A percentile compares a stretch with the other conserved stretches of the same genome.
Conservation (phyloP, 2,329 filamentous ascomycete species). For the Ceratocystis colombiana region DNA sequence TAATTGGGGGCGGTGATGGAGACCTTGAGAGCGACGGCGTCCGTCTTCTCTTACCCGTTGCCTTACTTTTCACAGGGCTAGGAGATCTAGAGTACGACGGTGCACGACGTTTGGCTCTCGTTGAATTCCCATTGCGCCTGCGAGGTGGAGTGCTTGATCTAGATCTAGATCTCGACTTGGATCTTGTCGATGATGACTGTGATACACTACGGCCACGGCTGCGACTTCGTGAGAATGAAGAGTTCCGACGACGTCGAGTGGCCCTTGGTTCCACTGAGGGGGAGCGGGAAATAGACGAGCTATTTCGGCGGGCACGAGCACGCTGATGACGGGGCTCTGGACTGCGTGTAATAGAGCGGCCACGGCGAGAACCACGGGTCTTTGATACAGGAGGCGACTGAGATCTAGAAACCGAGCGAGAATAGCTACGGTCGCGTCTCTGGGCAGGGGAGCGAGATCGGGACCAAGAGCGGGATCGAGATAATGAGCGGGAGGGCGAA, state of each 20-base stretch:
- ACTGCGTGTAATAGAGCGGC: conserved; percentile 31
- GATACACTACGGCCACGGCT: conserved; percentile 22
- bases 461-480: conserved; percentile 31
- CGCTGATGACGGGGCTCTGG: conserved; percentile 26
- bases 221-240: conserved; percentile 26
- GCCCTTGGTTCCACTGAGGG: conserved; percentile 22
- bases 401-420: conserved; percentile 19
- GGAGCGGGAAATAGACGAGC: conserved; percentile 18
- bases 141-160: conserved; percentile 28
- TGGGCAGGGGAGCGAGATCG: conserved; percentile 25
- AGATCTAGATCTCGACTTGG: conserved; percentile 12
- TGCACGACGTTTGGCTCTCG: background rate
- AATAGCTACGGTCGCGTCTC: conserved; percentile 25
- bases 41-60: conserved; percentile 21
- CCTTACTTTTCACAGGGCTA: conserved; percentile 13
- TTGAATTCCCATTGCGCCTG: background rate
- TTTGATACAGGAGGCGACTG: conserved; percentile 27
- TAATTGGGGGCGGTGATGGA: conserved; percentile 25
- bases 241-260: conserved; percentile 11
- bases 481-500: conserved; percentile 19
- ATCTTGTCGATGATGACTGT: conserved; percentile 22
- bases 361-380: conserved; percentile 30
- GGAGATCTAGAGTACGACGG: conserved; percentile 20
- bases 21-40: conserved; percentile 24
- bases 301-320: conserved; percentile 23